Conservation (phyloP, 495 filamentous ascomycete genomes). For the Penicillium soppii region DNA sequence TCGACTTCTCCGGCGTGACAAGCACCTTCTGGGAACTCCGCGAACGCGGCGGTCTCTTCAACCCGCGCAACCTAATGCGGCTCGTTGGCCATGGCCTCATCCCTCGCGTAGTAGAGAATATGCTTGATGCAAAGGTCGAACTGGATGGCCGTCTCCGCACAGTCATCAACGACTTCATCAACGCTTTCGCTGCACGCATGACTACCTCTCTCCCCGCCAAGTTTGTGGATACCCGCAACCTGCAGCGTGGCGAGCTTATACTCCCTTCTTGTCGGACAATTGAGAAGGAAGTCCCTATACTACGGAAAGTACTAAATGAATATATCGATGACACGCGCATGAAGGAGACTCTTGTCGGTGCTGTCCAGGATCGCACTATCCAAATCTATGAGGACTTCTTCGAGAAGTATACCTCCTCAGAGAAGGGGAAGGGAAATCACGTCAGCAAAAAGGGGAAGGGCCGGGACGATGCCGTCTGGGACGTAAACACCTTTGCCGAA, state of each 20-base stretch:
- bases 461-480: conserved; percentile 62
- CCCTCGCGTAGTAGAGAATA: conserved; percentile 63
- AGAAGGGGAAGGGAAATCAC: conserved; percentile 42
- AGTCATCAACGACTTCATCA: conserved; percentile 78
- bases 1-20: conserved; percentile 78
- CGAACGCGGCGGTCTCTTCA: conserved; percentile 68
- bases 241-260: conserved; percentile 38
- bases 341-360: conserved; percentile 60
- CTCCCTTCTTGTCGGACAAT: conserved; percentile 43
- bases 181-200: conserved; percentile 55
- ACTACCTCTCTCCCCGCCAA: conserved; percentile 48
- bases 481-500: conserved; percentile 60
- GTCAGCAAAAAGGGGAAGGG: conserved; percentile 61
- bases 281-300: conserved; percentile 53
- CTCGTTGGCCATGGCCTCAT: conserved; percentile 59
- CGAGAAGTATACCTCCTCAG: conserved; percentile 46
- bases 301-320: conserved; percentile 52
- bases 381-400: conserved; percentile 62
- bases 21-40: conserved; percentile 76
- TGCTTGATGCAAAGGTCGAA: conserved; percentile 77
- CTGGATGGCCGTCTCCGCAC: conserved; percentile 74
- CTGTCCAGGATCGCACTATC: conserved; percentile 60
- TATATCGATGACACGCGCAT: conserved; percentile 61
- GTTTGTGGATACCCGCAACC: conserved; percentile 40
- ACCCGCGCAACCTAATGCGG: conserved; percentile 58